A percentile compares a stretch with the other conserved stretches of the same genome.
phyloP scores from a whole-genome alignment of 1,284 basidiomycete genomes.

The Malassezia nana region DNA sequence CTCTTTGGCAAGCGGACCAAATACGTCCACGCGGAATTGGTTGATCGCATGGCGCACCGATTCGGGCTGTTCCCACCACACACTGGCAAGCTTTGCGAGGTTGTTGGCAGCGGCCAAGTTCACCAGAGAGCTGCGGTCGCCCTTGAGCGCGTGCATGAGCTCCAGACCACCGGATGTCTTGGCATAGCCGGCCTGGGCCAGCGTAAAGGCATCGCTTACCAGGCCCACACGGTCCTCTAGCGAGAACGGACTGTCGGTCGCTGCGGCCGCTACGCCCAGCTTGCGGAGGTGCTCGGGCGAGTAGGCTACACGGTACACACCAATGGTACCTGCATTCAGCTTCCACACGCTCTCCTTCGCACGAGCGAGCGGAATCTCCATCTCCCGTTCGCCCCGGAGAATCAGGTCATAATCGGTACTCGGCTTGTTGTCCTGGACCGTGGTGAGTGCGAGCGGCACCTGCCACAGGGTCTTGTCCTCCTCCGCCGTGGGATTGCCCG shows the following conservation, averaged over 20 bases:
- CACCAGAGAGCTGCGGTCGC: slow-evolving; percentile 40
- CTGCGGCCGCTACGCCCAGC: slow-evolving; percentile 68
- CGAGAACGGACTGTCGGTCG: slow-evolving; percentile 58
- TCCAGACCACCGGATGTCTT: slow-evolving; percentile 66
- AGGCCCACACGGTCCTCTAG: slow-evolving; percentile 76
- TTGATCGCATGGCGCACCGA: slow-evolving; percentile 50
- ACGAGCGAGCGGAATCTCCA: slow-evolving; percentile 56
- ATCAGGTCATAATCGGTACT: slow-evolving; percentile 59
- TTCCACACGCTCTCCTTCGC: slow-evolving; percentile 60
- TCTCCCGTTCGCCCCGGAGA: slow-evolving; percentile 60
- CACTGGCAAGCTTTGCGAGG: slow-evolving; percentile 46
- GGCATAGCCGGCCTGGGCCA: slow-evolving; percentile 67
- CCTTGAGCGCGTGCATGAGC: slow-evolving; percentile 59
- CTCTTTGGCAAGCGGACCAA: slow-evolving; percentile 64
- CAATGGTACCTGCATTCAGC: slow-evolving; percentile 75
- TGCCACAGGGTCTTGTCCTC: slow-evolving; percentile 85
- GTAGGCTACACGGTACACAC: slow-evolving; percentile 83
- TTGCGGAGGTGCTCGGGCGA: slow-evolving; percentile 65
- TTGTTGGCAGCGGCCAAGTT: slow-evolving; percentile 19
- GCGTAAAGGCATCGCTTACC: slow-evolving; percentile 65
- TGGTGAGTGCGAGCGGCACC: slow-evolving; percentile 67
- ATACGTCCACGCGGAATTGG: slow-evolving; percentile 53
- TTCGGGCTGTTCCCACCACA: slow-evolving; percentile 74
- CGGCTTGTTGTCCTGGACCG: slow-evolving; percentile 56
- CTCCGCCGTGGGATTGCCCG: slow-evolving; percentile 58